Conservation (phyloP, 352 stramenopile genomes). For the Pythium folliculosum region DNA sequence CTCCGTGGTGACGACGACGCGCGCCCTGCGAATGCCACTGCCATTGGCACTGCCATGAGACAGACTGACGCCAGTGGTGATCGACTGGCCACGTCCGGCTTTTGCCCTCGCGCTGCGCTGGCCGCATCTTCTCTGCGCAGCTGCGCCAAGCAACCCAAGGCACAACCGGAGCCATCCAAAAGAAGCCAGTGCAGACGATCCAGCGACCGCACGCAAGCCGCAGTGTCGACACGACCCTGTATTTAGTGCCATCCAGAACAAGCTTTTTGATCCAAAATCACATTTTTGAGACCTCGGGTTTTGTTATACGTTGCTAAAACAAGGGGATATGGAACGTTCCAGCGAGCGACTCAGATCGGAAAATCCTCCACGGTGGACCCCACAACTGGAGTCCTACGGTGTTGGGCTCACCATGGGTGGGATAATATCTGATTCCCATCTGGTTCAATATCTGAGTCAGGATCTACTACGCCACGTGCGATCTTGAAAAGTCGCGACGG, state of each 20-base stretch:
- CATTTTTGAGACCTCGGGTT: too few species aligned
- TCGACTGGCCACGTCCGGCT: constrained; percentile 4
- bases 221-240: constrained; percentile 5
- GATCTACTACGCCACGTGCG: background rate
- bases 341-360: constrained; percentile 7
- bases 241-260: constrained; percentile 9
- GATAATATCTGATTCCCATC: background rate
- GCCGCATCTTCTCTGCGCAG: constrained; percentile 23
- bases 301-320: constrained; percentile 20
- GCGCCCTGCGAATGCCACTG: background rate
- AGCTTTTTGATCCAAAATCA: too few species aligned
- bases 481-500: constrained; percentile 12
- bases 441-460: background rate
- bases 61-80: constrained; percentile 17
- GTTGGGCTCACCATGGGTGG: too few species aligned
- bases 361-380: background rate
- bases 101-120: background rate
- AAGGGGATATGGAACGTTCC: constrained; percentile 13
- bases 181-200: constrained; percentile 32
- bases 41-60: constrained; percentile 14
- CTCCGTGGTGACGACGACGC: constrained; percentile 3
- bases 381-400: background rate
- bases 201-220: constrained; percentile 15
- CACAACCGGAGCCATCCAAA: constrained; percentile 20
- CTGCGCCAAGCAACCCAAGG: constrained; percentile 17